These are phyloP conservation scores for Pleurotus tuoliensis DNA, from an alignment of 768 basidiomycete species.

Conservation along the genomic window DNA sequence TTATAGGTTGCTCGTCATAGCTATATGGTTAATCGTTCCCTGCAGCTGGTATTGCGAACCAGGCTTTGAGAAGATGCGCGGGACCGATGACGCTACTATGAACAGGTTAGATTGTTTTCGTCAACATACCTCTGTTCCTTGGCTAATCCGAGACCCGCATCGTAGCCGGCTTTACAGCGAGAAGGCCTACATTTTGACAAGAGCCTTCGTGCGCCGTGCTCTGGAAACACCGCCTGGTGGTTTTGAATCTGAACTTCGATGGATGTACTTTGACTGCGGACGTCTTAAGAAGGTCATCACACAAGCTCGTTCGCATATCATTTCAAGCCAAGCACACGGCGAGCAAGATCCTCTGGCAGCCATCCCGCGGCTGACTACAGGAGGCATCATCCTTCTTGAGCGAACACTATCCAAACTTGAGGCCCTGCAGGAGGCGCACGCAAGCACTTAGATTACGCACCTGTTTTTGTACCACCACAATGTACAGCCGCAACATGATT, in stretches of 20 bases:
- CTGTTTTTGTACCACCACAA: too few species aligned
- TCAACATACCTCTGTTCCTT: neutral
- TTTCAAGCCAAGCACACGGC: constrained; percentile 51
- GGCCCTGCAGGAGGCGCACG: constrained; percentile 25
- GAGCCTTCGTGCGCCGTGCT: constrained; percentile 87
- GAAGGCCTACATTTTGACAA: constrained; percentile 87
- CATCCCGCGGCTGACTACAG: constrained; percentile 73
- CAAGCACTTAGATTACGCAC: too few species aligned
- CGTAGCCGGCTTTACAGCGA: constrained; percentile 88
- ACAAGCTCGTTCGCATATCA: constrained; percentile 60
- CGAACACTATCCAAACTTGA: constrained; percentile 71
- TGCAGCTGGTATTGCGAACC: constrained; percentile 87
- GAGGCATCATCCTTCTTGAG: constrained; percentile 74
- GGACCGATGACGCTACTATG: constrained; percentile 84
- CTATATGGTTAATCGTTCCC: neutral
- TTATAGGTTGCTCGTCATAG: neutral
- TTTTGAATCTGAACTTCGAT: constrained; percentile 67
- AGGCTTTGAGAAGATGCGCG: constrained; percentile 87
- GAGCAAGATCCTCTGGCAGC: constrained; percentile 40
- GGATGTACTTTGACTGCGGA: constrained; percentile 65
- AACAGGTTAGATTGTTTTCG: constrained; percentile 55
- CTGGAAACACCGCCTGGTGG: constrained; percentile 74
- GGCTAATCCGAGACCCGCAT: constrained; percentile 4
- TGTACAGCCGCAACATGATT: too few species aligned
- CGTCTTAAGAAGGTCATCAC: constrained; percentile 66